A percentile compares a stretch with the other conserved stretches of the same genome.
Conservation (phyloP, 192 early-diverging fungal species). For the Paraglomus brasilianum region DNA sequence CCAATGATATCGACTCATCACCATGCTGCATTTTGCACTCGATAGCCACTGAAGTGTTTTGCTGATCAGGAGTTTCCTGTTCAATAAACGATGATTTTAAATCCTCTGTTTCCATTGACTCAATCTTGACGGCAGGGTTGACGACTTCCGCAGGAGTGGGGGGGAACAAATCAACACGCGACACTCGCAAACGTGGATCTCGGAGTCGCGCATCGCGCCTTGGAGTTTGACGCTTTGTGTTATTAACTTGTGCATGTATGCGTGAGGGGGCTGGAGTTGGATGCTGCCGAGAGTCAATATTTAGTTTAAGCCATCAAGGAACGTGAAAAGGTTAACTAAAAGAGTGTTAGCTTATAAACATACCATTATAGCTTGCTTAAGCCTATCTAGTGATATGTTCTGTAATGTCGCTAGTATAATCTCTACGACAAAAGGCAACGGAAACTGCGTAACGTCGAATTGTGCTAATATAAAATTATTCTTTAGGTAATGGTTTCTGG, state of each 20-base stretch:
- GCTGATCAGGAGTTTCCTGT: too few species aligned
- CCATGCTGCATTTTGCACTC: too few species aligned
- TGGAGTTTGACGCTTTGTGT: too few species aligned
- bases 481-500: not conserved
- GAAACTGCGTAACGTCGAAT: constrained; percentile 22
- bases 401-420: constrained; percentile 15
- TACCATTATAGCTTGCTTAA: constrained; percentile 25
- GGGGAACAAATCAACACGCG: not conserved
- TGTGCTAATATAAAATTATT: not conserved
- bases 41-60: too few species aligned
- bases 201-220: not conserved
- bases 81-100: too few species aligned
- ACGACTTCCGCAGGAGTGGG: not conserved
- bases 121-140: not conserved
- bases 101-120: too few species aligned
- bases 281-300: too few species aligned
- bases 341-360: not conserved
- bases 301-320: too few species aligned
- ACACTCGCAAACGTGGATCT: not conserved
- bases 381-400: constrained; percentile 10
- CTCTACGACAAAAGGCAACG: constrained; percentile 23
- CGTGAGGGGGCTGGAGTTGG: too few species aligned
- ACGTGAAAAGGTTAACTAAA: too few species aligned
- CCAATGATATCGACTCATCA: too few species aligned
- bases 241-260: too few species aligned